Base-by-base conservation (phyloP, 345 rosid genomes). In the Pseudoturritis turrita region DNA sequence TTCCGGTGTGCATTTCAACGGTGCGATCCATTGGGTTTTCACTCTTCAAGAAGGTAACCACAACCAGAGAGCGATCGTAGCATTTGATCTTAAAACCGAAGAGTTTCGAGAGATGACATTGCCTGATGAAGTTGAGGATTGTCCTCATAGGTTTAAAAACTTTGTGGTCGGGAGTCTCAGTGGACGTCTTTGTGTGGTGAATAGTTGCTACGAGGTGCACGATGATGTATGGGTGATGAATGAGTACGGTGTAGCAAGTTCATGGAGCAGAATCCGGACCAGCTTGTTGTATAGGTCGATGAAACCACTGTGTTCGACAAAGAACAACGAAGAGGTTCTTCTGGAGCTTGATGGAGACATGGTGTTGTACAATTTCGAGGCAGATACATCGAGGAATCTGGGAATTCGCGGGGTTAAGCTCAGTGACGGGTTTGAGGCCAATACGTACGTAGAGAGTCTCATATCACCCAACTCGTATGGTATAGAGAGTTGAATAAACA, bases 191-290 rank as follows among this genome's bases (percentile, higher is more conserved):
- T 83, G 86, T 33, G 49, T 80, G 5, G 64, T 80, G 4, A 76
- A 78, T 46, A 67, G 75, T 21, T 68, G 79, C 46, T 73, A 61
- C 29, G 65, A 78, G 54, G 55, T 68, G 45, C 84, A 75, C 21
- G 66, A 83, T 57, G 82, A 78, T 22, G 52, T 83, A 2, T 80
- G 86, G 86, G 50, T 83, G 23, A 80, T 83, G 86, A 68, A 63
- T 22, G 71, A 67, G 50, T 80, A 80, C 11, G 81, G 82, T 7
- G 62, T 49, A 9, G 69, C 31, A 1, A 60, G 68, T 26, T 80
- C 87, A 0, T 81, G 87, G 85, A 77, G 44, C 7, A 77, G 72
- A 37, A 25, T 81, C 35, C 57, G 57, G 11, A 76, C 81, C 17
- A 81, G 53, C 29, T 19, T 75, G 68, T 23, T 65, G 8, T 81